These are phyloP conservation scores for Scenedesmus sp. DNA, from an alignment of 163 green algal species.

Conservation along the genomic window DNA sequence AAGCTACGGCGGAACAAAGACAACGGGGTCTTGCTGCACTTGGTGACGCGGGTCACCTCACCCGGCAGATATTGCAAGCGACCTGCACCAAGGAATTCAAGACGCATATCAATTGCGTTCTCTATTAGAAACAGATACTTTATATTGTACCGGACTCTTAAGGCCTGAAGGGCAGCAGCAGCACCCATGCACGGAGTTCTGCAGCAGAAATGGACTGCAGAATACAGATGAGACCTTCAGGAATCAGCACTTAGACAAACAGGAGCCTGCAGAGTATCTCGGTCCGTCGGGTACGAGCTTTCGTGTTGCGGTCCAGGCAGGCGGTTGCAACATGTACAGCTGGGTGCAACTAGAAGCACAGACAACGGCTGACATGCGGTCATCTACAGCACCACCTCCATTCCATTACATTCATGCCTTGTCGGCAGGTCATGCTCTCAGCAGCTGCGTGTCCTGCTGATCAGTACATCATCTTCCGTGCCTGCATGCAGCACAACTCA, in stretches of 20 bases:
- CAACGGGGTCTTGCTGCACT: too few species aligned
- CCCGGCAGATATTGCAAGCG: neutral
- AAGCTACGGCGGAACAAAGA: too few species aligned
- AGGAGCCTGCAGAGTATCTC: constrained; percentile 17
- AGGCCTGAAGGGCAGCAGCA: neutral
- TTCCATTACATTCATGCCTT: neutral
- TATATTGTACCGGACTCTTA: too few species aligned
- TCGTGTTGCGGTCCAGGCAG: neutral
- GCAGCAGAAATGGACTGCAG: constrained; percentile 7
- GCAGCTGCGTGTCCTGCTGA: neutral
- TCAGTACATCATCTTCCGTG: neutral
- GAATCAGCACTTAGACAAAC: neutral
- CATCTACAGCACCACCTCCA: neutral
- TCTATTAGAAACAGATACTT: too few species aligned
- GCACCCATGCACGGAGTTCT: neutral
- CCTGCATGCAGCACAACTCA: neutral
- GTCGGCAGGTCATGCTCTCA: neutral
- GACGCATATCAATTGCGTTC: too few species aligned
- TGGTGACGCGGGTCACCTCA: neutral
- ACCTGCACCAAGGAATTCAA: neutral
- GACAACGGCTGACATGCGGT: neutral
- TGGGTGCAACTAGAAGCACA: neutral
- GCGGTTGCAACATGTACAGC: neutral
- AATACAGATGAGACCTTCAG: neutral
- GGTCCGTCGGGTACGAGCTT: neutral